A percentile compares a stretch with the other conserved stretches of the same genome.
Evolutionary conservation across 2,329 filamentous ascomycete genomes (phyloP).

Genomic region (Ophiostoma ulmi): DNA sequence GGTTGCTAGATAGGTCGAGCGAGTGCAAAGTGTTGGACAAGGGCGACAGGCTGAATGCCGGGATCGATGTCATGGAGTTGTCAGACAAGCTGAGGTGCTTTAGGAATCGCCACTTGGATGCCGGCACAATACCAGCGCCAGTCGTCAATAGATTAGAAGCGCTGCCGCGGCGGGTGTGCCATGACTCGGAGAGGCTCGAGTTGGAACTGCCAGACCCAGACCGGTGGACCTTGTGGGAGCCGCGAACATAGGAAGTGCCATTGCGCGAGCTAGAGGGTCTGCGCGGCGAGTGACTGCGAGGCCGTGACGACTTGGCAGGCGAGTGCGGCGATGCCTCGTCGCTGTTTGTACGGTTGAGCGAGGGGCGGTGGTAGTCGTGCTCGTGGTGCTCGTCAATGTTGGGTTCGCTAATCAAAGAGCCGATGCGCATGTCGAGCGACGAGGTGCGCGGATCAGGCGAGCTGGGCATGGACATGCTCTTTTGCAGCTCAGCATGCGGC

Average conservation of each 20-base stretch:
- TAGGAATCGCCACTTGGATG: constrained; percentile 91
- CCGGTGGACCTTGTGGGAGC: constrained; percentile 69
- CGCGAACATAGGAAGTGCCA: constrained; percentile 57
- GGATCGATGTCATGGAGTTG: constrained; percentile 79
- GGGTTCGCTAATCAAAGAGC: constrained; percentile 54
- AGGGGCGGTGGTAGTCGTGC: constrained; percentile 40
- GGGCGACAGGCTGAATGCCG: constrained; percentile 68
- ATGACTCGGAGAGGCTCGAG: constrained; percentile 65
- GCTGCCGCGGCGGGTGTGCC: constrained; percentile 64
- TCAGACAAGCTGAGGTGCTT: constrained; percentile 88
- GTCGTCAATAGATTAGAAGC: constrained; percentile 66
- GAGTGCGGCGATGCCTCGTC: constrained; percentile 42
- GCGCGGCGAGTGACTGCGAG: constrained; percentile 74
- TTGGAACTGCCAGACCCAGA: constrained; percentile 92
- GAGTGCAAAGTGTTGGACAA: constrained; percentile 85
- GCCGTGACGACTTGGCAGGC: constrained; percentile 46
- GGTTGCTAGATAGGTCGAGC: constrained; percentile 84
- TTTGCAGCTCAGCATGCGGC: constrained; percentile 60
- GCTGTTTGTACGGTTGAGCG: constrained; percentile 43
- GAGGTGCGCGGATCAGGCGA: constrained; percentile 50
- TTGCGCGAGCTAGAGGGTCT: constrained; percentile 73
- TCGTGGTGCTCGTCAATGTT: constrained; percentile 37
- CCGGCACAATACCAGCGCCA: constrained; percentile 61
- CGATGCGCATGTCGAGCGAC: constrained; percentile 49
- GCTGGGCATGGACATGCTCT: constrained; percentile 63